Evolutionary conservation across 2,329 filamentous ascomycete species (phyloP).

Genomic region (Colletotrichum tropicicola): DNA sequence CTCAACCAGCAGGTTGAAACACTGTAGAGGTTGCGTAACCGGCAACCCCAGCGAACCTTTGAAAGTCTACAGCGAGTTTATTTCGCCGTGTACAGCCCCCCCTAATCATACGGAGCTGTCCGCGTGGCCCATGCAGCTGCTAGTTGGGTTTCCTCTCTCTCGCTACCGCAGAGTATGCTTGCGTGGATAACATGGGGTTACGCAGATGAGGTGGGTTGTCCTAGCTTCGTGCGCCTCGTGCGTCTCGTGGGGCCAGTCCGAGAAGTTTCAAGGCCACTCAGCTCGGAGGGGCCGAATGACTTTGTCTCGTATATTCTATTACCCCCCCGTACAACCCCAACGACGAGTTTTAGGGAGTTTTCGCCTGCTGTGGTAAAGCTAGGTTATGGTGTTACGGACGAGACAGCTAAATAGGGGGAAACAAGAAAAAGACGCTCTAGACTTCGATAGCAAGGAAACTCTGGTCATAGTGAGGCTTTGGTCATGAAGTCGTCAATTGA

Average conservation of each 20-base stretch:
- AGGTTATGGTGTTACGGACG: too few species aligned
- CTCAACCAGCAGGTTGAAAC: too few species aligned
- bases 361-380: too few species aligned
- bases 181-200: too few species aligned
- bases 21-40: too few species aligned
- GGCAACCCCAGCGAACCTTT: background rate
- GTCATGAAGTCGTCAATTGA: conserved; percentile 7
- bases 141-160: background rate
- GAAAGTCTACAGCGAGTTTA: background rate
- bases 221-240: background rate
- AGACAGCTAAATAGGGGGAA: background rate
- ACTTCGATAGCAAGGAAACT: background rate
- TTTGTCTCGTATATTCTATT: too few species aligned
- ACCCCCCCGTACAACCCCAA: too few species aligned
- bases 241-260: background rate
- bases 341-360: too few species aligned
- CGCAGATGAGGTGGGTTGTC: too few species aligned
- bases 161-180: too few species aligned
- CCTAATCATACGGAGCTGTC: background rate
- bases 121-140: background rate
- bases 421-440: background rate
- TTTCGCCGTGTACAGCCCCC: background rate
- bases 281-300: background rate
- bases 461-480: background rate
- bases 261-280: background rate